These are phyloP conservation scores for Fusarium decemcellulare DNA, from an alignment of 2,329 filamentous ascomycete genomes.

Conservation along the genomic window DNA sequence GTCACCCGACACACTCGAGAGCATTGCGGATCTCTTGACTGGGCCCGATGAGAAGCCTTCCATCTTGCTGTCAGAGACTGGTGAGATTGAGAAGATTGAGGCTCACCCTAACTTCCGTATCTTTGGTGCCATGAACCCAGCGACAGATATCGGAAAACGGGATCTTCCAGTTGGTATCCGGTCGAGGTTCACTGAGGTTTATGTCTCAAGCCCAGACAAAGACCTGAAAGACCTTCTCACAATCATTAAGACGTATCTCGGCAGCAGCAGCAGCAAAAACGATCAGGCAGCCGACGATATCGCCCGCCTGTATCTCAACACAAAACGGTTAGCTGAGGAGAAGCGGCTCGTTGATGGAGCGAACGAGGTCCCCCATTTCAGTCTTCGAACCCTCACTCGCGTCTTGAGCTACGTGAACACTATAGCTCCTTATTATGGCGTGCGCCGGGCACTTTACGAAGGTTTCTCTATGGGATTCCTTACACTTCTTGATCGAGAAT, in stretches of 20 bases:
- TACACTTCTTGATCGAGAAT: slow-evolving; percentile 86
- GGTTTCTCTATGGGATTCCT: slow-evolving; percentile 99
- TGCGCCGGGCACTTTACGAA: slow-evolving; percentile 90
- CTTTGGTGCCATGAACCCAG: slow-evolving; percentile 99
- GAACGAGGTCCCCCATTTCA: slow-evolving; percentile 97
- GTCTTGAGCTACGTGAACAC: slow-evolving; percentile 90
- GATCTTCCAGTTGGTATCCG: slow-evolving; percentile 91
- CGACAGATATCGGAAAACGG: slow-evolving; percentile 96
- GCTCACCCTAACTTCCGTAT: slow-evolving; percentile 95
- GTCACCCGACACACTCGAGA: slow-evolving; percentile 93
- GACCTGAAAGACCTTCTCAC: slow-evolving; percentile 88
- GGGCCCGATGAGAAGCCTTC: slow-evolving; percentile 82
- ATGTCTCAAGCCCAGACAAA: slow-evolving; percentile 90
- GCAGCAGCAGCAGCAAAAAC: slow-evolving; percentile 77
- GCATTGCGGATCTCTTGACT: slow-evolving; percentile 89
- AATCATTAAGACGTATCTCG: slow-evolving; percentile 91
- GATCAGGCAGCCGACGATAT: slow-evolving; percentile 84
- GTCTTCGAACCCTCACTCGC: slow-evolving; percentile 91
- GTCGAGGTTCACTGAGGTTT: slow-evolving; percentile 95
- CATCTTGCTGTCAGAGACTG: slow-evolving; percentile 91
- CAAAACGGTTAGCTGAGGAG: slow-evolving; percentile 83
- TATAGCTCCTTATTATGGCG: slow-evolving; percentile 85
- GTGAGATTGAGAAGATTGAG: slow-evolving; percentile 89
- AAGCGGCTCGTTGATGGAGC: slow-evolving; percentile 94
- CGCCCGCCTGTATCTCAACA: slow-evolving; percentile 88